These are phyloP conservation scores for Lumnitzera littorea DNA, from an alignment of 345 rosid genomes.

Conservation along the genomic window DNA sequence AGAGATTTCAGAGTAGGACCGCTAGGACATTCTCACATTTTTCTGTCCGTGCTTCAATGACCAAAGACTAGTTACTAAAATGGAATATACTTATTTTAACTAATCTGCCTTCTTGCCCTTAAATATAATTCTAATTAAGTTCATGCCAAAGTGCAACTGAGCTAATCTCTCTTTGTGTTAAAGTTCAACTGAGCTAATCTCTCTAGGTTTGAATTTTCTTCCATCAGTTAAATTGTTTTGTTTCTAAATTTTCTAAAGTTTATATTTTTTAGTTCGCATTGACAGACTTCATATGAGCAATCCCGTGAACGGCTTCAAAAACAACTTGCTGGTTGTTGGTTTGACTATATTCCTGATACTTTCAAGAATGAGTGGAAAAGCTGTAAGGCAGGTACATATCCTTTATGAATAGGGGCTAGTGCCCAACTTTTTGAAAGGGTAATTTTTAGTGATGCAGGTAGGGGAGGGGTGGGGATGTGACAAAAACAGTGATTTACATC, in stretches of 20 bases:
- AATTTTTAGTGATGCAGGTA: too few species aligned
- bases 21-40: too few species aligned
- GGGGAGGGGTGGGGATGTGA: too few species aligned
- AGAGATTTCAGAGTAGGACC: too few species aligned
- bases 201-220: not conserved
- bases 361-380: slow-evolving; percentile 38
- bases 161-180: not conserved
- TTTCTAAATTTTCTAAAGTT: slow-evolving; percentile 38
- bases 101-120: too few species aligned
- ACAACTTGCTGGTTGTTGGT: slow-evolving; percentile 64
- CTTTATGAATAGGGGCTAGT: not conserved
- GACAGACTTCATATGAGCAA: slow-evolving; percentile 45
- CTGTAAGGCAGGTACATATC: slow-evolving; percentile 34
- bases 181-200: not conserved
- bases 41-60: too few species aligned
- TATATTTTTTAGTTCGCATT: slow-evolving; percentile 55
- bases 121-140: too few species aligned
- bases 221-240: slow-evolving; percentile 4
- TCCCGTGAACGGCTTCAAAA: slow-evolving; percentile 30
- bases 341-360: slow-evolving; percentile 40
- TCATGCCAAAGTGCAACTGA: not conserved
- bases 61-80: too few species aligned
- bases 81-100: too few species aligned
- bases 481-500: too few species aligned
- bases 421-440: too few species aligned